Evolutionary conservation across 108 stramenopile species (phyloP), one percentile per base, ranked within the genome.

Genomic region (Nitzschia putrida): DNA sequence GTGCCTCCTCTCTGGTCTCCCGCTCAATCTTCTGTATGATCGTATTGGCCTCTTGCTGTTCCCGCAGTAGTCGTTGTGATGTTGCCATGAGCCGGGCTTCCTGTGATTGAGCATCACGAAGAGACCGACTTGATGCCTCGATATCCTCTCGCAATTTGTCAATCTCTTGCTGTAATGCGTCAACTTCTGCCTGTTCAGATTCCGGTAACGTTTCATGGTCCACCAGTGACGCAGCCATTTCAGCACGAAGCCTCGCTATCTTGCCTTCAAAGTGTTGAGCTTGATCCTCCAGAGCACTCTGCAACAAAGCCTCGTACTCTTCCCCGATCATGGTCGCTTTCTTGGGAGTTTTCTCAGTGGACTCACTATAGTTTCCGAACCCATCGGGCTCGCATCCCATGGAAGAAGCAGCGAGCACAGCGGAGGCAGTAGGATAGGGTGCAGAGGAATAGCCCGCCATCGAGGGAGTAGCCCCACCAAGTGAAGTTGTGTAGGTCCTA

Each of bases 271-370:
- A 95, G 53, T 92, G 88, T 55, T 86, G 88, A 2, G 94, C 82
- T 80, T 95, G 94, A 64, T 95, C 94, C 74, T 90, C 94, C 45
- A 95, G 76, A 20, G 94, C 94, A 79, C 91, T 92, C 57, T 92
- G 91, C 5, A 95, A 66, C 25, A 95, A 66, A 14, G 91, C 87
- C 61, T 95, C 94, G 68, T 95, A 95, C 61, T 91, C 91, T 71
- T 92, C 84, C 53, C 91, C 85, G 49, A 95, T 76, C 89, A 95
- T 91, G 7, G 55, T 83, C 14, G 86, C 83, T 60, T 95, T 95
- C 57, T 92, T 95, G 16, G 90, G 79, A 18, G 47, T 18, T 49
- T 49, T 49, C n/a, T 18, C 47, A 2, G 18, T 38, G 71, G 71
- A 16, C 14, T 49, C 47, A 49, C 6, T 49, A 7, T 61, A 70